Percentiles rank a stretch among this genome's conserved stretches.
phyloP scores from a whole-genome alignment of 1,284 basidiomycete species.

The Irpex sp. region DNA sequence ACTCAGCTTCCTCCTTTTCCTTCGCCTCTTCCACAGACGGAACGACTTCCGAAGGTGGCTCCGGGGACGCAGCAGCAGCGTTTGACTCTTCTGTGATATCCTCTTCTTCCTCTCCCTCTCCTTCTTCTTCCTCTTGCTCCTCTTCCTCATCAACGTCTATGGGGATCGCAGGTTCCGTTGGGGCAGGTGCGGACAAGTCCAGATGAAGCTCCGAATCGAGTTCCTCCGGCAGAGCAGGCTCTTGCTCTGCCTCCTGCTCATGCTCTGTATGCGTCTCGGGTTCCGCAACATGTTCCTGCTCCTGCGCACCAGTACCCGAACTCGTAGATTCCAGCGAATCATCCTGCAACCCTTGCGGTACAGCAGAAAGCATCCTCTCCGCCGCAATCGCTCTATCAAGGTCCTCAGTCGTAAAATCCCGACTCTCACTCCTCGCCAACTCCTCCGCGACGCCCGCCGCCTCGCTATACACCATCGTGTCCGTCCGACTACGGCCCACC shows the following conservation, averaged over 20 bases:
- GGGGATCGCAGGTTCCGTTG: slow-evolving; percentile 9
- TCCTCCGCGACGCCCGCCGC: slow-evolving; percentile 38
- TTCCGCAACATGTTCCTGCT: neutral
- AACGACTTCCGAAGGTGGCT: neutral
- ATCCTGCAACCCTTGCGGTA: neutral
- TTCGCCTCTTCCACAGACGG: neutral
- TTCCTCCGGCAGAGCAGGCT: neutral
- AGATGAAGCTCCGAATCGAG: neutral
- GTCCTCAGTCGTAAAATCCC: slow-evolving; percentile 15
- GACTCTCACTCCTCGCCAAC: slow-evolving; percentile 26
- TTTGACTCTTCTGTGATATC: slow-evolving; percentile 4
- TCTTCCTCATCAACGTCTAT: neutral
- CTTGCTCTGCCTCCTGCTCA: neutral
- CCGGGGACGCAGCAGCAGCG: neutral
- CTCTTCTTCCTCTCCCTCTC: neutral
- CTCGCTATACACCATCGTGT: slow-evolving; percentile 74
- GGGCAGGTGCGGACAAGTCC: slow-evolving; percentile 8
- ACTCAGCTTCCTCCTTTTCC: neutral
- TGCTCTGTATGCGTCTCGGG: neutral
- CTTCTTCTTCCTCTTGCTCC: too few relatives aligned
- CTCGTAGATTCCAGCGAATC: neutral
- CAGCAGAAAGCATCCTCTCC: slow-evolving; percentile 7
- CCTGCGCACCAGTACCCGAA: neutral
- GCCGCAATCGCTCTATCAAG: slow-evolving; percentile 11
- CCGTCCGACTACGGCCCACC: slow-evolving; percentile 55